These are phyloP conservation scores for Aurinia saxatilis DNA, from an alignment of 345 rosid species.

Conservation along the genomic window DNA sequence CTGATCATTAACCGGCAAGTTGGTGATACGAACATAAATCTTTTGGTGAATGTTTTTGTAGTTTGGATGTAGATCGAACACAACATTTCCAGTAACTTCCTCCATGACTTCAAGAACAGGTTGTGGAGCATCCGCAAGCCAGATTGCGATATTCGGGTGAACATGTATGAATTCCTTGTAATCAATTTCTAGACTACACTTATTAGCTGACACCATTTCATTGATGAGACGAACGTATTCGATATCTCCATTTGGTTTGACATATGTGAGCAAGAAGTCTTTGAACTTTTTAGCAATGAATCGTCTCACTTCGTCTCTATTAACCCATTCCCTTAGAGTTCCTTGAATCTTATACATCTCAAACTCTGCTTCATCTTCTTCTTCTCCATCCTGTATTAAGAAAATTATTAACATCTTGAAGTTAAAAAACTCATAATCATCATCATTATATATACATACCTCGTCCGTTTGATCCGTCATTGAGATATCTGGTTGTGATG, in stretches of 20 bases:
- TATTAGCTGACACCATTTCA: conserved; percentile 94
- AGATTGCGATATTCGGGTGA: conserved; percentile 94
- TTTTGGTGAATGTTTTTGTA: conserved; percentile 80
- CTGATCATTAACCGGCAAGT: conserved; percentile 91
- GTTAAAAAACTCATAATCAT: background rate
- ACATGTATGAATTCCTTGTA: conserved; percentile 81
- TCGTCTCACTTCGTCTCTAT: conserved; percentile 91
- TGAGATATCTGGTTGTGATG: conserved; percentile 63
- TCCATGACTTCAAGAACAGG: conserved; percentile 98
- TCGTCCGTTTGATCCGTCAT: conserved; percentile 92
- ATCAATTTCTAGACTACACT: conserved; percentile 87
- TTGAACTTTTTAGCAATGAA: conserved; percentile 85
- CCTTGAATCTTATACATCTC: conserved; percentile 96
- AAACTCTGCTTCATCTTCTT: conserved; percentile 74
- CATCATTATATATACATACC: conserved; percentile 26
- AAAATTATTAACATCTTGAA: background rate
- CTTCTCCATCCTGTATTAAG: conserved; percentile 55
- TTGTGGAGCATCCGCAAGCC: conserved; percentile 98
- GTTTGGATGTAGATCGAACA: conserved; percentile 82
- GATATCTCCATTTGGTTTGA: conserved; percentile 53
- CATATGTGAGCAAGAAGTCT: conserved; percentile 77
- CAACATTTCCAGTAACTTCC: conserved; percentile 69
- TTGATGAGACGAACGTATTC: conserved; percentile 81
- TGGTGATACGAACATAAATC: conserved; percentile 79
- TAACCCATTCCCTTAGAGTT: conserved; percentile 93